These are phyloP conservation scores for Bretschneidera sinensis DNA, from an alignment of 345 rosid species.

Conservation along the genomic window DNA sequence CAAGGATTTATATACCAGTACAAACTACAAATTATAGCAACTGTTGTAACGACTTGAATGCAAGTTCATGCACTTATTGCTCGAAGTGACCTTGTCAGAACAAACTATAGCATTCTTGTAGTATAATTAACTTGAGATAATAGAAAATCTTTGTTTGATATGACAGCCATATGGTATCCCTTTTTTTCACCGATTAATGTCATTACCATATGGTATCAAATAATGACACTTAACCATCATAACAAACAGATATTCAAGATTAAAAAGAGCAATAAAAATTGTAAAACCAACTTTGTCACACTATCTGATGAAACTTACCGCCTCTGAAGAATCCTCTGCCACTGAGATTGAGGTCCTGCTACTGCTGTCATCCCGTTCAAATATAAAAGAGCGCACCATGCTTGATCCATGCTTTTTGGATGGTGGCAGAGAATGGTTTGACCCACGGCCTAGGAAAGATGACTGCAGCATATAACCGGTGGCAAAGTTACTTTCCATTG, in stretches of 20 bases:
- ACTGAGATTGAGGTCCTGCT: slow-evolving; percentile 41
- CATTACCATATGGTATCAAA: background rate
- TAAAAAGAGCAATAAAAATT: slow-evolving; percentile 2
- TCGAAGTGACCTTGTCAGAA: too few relatives aligned
- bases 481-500: background rate
- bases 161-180: too few relatives aligned
- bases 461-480: slow-evolving; percentile 53
- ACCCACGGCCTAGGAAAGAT: slow-evolving; percentile 65
- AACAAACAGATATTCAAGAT: background rate
- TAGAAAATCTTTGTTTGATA: too few relatives aligned
- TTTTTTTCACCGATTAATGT: background rate
- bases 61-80: too few relatives aligned
- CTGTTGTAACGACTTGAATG: too few relatives aligned
- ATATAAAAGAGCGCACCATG: slow-evolving; percentile 62
- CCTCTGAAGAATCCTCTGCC: slow-evolving; percentile 51
- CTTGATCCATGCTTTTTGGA: slow-evolving; percentile 52
- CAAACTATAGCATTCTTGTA: too few relatives aligned
- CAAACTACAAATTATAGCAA: too few relatives aligned
- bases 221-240: background rate
- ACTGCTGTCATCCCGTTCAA: slow-evolving; percentile 72
- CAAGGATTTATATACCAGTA: too few relatives aligned
- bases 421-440: slow-evolving; percentile 48
- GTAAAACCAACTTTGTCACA: too few relatives aligned
- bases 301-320: slow-evolving; percentile 38
- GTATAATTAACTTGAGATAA: too few relatives aligned